A percentile compares a stretch with the other conserved stretches of the same genome.
Conservation (phyloP, 75 land plant species). For the Cunninghamia lanceolata region DNA sequence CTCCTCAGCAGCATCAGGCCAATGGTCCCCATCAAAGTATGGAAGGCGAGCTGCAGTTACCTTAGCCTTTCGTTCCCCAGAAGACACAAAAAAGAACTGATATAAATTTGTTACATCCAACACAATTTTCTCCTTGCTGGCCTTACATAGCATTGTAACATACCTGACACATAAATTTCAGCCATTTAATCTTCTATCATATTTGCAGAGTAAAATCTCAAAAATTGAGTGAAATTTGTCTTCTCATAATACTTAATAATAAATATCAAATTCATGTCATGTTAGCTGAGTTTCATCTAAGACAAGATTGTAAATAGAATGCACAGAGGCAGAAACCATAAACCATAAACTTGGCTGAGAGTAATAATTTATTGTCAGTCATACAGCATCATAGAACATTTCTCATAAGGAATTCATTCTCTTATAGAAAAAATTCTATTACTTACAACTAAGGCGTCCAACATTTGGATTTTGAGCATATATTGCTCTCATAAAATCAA, state of each 20-base stretch:
- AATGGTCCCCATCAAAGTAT: conserved; percentile 96
- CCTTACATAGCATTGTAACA: conserved; percentile 81
- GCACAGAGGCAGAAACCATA: background rate
- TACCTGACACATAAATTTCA: conserved; percentile 43
- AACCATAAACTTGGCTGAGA: background rate
- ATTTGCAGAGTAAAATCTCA: background rate
- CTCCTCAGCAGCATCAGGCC: conserved; percentile 98
- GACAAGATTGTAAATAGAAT: background rate
- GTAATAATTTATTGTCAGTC: background rate
- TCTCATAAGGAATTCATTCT: background rate
- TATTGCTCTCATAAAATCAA: background rate
- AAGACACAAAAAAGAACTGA: conserved; percentile 73
- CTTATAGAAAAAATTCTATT: background rate
- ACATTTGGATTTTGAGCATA: background rate
- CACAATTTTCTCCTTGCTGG: conserved; percentile 72
- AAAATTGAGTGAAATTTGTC: background rate
- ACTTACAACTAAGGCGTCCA: background rate
- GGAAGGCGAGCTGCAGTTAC: no score
- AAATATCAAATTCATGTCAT: background rate
- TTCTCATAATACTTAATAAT: background rate
- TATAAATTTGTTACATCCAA: conserved; percentile 82
- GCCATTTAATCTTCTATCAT: no score
- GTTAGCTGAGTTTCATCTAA: background rate
- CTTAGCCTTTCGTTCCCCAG: conserved; percentile 86
- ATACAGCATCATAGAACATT: background rate